Conservation (phyloP, 495 filamentous ascomycete species). For the Bombardia bombarda region DNA sequence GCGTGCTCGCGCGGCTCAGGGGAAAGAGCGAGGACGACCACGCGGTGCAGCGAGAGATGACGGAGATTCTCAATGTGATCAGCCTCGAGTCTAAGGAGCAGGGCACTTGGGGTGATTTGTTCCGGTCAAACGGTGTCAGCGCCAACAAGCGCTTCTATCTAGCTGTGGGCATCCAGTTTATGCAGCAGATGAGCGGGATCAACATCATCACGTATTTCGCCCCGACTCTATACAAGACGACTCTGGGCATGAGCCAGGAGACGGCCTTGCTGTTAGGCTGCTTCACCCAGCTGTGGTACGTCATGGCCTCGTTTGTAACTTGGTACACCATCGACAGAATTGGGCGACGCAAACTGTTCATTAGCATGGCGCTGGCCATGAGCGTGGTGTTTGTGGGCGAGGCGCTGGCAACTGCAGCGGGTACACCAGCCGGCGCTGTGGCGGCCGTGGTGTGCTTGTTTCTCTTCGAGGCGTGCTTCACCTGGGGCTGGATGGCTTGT, state of each 20-base stretch:
- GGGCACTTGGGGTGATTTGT: slow-evolving; percentile 23
- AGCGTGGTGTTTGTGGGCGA: slow-evolving; percentile 30
- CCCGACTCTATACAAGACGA: slow-evolving; percentile 43
- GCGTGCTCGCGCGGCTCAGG: slow-evolving; percentile 25
- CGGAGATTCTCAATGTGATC: slow-evolving; percentile 18
- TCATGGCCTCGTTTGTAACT: slow-evolving; percentile 30
- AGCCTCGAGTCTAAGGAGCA: slow-evolving; percentile 22
- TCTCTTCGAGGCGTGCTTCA: slow-evolving; percentile 35
- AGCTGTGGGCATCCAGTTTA: slow-evolving; percentile 42
- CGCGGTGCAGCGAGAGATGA: slow-evolving; percentile 16
- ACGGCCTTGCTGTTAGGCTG: slow-evolving; percentile 44
- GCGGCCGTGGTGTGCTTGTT: slow-evolving; percentile 33
- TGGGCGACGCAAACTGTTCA: slow-evolving; percentile 42
- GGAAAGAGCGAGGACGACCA: slow-evolving; percentile 19
- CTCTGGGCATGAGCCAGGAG: slow-evolving; percentile 44
- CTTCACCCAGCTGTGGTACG: slow-evolving; percentile 34
- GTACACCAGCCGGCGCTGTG: slow-evolving; percentile 25
- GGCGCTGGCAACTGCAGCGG: slow-evolving; percentile 29
- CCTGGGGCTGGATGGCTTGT: slow-evolving; percentile 30
- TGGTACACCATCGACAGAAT: slow-evolving; percentile 43
- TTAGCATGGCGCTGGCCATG: slow-evolving; percentile 38
- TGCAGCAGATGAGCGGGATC: slow-evolving; percentile 43
- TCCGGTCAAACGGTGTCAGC: slow-evolving; percentile 39
- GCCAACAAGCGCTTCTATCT: slow-evolving; percentile 39
- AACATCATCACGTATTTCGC: slow-evolving; percentile 50